These are phyloP conservation scores for Peniophora sp. DNA, from an alignment of 1,284 basidiomycete genomes.

Conservation along the genomic window DNA sequence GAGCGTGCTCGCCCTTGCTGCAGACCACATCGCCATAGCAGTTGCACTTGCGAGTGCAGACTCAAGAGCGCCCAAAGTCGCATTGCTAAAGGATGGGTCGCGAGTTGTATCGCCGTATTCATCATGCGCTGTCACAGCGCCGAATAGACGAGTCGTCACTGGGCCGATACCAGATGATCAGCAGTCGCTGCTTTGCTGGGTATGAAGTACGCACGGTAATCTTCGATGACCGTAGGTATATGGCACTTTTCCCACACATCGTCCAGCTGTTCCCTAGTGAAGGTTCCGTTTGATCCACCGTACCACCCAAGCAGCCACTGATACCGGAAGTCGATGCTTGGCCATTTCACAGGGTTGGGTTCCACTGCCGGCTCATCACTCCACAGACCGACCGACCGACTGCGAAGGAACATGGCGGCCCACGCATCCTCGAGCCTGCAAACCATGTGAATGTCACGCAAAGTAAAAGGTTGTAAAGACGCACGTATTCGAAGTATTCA, in stretches of 20 bases:
- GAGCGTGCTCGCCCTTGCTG: not conserved
- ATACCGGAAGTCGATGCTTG: not conserved
- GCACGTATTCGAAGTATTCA: not conserved
- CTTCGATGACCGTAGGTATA: conserved; percentile 1
- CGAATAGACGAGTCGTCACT: not conserved
- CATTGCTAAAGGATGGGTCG: not conserved
- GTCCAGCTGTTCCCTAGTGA: not conserved
- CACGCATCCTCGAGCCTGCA: conserved; percentile 1
- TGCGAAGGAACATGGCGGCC: not conserved
- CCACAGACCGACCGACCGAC: not conserved
- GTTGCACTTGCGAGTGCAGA: not conserved
- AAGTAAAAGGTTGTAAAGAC: not conserved
- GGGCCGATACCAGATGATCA: not conserved
- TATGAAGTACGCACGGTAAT: not conserved
- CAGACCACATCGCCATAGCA: not conserved
- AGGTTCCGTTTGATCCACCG: not conserved
- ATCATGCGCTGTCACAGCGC: not conserved
- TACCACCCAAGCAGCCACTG: not conserved
- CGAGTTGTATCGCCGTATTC: too few species aligned
- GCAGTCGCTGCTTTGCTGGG: not conserved
- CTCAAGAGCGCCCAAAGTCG: not conserved
- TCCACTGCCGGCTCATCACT: too few species aligned
- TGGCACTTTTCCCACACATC: not conserved
- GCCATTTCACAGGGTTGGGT: not conserved
- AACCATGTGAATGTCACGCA: not conserved